A percentile compares a stretch with the other conserved stretches of the same genome.
These are phyloP conservation scores for Alisma plantagoaquatica DNA, from an alignment of 106 monocot species.

Conservation along the genomic window DNA sequence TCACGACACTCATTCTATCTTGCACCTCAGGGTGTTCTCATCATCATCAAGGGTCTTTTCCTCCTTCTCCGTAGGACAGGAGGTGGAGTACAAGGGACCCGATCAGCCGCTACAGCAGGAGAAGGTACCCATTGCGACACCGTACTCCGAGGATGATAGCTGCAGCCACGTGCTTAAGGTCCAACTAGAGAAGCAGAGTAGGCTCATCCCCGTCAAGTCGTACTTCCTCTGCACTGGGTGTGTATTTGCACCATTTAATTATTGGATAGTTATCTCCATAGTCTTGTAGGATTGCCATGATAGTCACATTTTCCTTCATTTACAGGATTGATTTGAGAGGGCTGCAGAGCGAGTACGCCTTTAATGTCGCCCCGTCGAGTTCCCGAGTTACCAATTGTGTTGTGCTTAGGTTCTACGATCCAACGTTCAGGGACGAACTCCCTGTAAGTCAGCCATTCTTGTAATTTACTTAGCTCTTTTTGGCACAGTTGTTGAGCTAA, in stretches of 20 bases:
- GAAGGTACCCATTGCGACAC: too few relatives aligned
- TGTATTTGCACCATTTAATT: too few relatives aligned
- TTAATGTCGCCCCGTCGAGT: constrained; percentile 81
- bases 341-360: constrained; percentile 76
- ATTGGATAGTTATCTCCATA: too few relatives aligned
- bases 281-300: too few relatives aligned
- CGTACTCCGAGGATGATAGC: constrained; percentile 37
- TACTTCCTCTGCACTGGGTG: constrained; percentile 82
- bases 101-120: constrained; percentile 14
- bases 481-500: too few relatives aligned
- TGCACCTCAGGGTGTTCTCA: constrained; percentile 3
- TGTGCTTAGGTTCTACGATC: constrained; percentile 67
- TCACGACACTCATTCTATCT: neutral
- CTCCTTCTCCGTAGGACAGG: too few relatives aligned
- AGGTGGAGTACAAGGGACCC: too few relatives aligned
- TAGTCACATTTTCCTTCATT: too few relatives aligned
- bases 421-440: constrained; percentile 45
- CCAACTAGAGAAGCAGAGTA: constrained; percentile 71
- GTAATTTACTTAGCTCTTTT: too few relatives aligned
- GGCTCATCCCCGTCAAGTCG: constrained; percentile 78
- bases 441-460: too few relatives aligned
- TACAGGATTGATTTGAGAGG: constrained; percentile 85
- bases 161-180: constrained; percentile 57
- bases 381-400: constrained; percentile 88
- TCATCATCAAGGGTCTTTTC: too few relatives aligned